phyloP scores from a whole-genome alignment of 2,329 filamentous ascomycete genomes.

The Aspergillus sp. region DNA sequence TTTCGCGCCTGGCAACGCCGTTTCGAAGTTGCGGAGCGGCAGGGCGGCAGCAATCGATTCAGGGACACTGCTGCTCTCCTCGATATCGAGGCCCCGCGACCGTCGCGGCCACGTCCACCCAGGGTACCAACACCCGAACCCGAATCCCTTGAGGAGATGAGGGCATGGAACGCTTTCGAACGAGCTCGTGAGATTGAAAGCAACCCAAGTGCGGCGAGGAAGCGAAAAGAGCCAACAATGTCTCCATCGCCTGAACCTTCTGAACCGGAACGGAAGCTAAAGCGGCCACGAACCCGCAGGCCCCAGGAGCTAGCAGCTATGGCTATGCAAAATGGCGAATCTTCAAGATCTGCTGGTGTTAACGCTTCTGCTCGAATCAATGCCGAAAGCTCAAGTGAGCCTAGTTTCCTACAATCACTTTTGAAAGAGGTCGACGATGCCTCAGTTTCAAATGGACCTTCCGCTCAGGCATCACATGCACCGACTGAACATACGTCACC shows the following conservation, averaged over 20 bases:
- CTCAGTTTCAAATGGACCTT: slow-evolving; percentile 26
- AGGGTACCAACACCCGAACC: slow-evolving; percentile 48
- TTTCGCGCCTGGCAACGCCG: slow-evolving; percentile 75
- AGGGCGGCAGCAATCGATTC: slow-evolving; percentile 71
- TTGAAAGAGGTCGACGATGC: slow-evolving; percentile 77
- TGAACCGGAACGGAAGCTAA: slow-evolving; percentile 76
- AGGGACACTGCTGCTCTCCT: slow-evolving; percentile 61
- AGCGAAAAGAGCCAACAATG: slow-evolving; percentile 59
- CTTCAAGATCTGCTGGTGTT: slow-evolving; percentile 29
- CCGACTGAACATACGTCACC: slow-evolving; percentile 32
- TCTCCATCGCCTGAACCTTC: slow-evolving; percentile 66
- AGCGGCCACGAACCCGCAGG: slow-evolving; percentile 76
- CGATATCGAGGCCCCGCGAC: slow-evolving; percentile 44
- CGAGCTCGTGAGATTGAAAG: slow-evolving; percentile 68
- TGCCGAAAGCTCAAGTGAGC: slow-evolving; percentile 46
- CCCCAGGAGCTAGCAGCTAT: slow-evolving; percentile 50
- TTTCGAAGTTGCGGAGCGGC: slow-evolving; percentile 72
- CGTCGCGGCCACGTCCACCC: slow-evolving; percentile 34
- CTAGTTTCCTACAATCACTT: slow-evolving; percentile 80
- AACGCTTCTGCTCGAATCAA: slow-evolving; percentile 28
- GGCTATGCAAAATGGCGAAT: slow-evolving; percentile 38
- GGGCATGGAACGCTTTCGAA: slow-evolving; percentile 88
- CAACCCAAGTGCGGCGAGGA: slow-evolving; percentile 42
- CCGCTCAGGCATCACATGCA: slow-evolving; percentile 32
- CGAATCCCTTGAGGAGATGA: slow-evolving; percentile 73